phyloP scores from a whole-genome alignment of 2,329 filamentous ascomycete genomes.

The Penicillium sp. region DNA sequence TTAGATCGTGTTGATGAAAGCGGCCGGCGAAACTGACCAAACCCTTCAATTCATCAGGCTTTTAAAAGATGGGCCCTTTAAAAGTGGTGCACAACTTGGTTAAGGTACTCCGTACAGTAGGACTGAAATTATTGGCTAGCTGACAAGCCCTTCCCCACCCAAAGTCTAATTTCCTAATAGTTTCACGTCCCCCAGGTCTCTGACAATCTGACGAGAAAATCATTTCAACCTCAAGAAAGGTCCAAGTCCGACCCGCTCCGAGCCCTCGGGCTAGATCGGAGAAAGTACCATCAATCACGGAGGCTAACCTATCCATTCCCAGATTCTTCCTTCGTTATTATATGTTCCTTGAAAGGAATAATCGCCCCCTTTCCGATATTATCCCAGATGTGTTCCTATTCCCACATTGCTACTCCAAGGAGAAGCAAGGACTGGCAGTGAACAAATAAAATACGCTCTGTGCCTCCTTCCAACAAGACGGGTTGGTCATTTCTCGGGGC shows the following conservation, averaged over 20 bases:
- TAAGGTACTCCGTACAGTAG: slow-evolving; percentile 1
- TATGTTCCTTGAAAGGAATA: background rate
- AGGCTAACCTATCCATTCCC: no score
- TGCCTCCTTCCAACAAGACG: background rate
- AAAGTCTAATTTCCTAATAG: slow-evolving; percentile 9
- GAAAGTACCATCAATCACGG: no score
- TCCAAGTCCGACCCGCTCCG: no score
- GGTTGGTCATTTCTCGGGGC: background rate
- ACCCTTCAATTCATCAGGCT: no score
- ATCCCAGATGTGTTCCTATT: background rate
- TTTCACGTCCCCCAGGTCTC: background rate
- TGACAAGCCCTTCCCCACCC: slow-evolving; percentile 4
- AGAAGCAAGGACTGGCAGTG: background rate
- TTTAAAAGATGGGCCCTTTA: slow-evolving; percentile 3
- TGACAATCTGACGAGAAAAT: background rate
- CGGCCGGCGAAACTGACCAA: no score
- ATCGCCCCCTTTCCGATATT: no score
- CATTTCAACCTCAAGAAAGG: no score
- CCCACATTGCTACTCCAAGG: background rate
- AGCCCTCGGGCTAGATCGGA: no score
- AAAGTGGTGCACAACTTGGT: slow-evolving; percentile 6
- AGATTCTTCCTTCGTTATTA: no score
- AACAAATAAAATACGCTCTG: no score
- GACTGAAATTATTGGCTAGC: slow-evolving; percentile 5
- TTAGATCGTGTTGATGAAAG: no score